Base-by-base conservation (phyloP, 2,329 filamentous ascomycete genomes). In the Knufia fluminis region DNA sequence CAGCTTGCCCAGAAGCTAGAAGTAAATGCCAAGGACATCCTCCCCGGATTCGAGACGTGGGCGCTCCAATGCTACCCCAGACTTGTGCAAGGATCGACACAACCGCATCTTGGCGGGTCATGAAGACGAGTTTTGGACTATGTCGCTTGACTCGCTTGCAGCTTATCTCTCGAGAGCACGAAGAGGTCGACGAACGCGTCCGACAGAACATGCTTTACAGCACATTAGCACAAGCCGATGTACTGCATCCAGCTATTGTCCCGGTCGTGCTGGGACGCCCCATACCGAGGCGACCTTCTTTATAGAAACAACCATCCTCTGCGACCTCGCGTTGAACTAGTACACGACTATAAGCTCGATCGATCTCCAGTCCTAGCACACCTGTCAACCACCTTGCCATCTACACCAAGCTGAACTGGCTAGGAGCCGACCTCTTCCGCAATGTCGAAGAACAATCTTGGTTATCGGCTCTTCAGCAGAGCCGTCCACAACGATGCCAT, bases 401-500 rank as follows among this genome's bases (percentile, higher is more conserved):
- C n/a, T n/a, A n/a, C n/a, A n/a, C n/a, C n/a, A n/a, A n/a, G n/a
- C n/a, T n/a, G n/a, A n/a, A n/a, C n/a, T n/a, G n/a, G n/a, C n/a
- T n/a, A n/a, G 28, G 28, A 7, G 14, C 14, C 28, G 14, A 7
- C 7, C 28, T 14, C 28, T 7, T 31, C 28, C 7, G 28, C 28
- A 7, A 31, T 31, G 28, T 7, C 7, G 14, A 31, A 31, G 7
- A 7, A 7, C 28, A 31, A 31, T 31, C 28, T 31, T 14, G 28
- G 28, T 8, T 50, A 52, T 22, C 26, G 36, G 33, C 38, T 81
- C 55, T 72, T 83, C 50, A 71, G 71, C 57, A 67, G 67, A 57
- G 70, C 83, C 60, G 74, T 83, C 58, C 77, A 77, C 65, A 86
- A 86, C 70, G 80, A 86, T 62, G 78, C 83, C 41, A 85, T 86